Evolutionary conservation across 805 yeast genomes (phyloP).

Genomic region (Lachancea cidri): DNA sequence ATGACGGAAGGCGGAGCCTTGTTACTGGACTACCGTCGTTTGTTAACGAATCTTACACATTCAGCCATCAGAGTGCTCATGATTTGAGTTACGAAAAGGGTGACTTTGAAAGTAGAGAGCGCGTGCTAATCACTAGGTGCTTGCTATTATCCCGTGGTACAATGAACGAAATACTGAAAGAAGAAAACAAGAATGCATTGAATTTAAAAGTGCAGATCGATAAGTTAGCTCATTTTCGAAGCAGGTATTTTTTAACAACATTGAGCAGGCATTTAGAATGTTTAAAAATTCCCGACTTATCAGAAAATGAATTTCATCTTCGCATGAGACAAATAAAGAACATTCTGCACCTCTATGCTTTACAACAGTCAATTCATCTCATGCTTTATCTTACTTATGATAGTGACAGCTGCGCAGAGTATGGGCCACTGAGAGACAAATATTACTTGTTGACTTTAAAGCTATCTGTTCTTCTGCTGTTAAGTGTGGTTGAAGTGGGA

Average conservation of each 20-base stretch:
- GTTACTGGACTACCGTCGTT: neutral
- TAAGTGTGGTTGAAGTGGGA: neutral
- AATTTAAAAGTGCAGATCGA: slow-evolving; percentile 3
- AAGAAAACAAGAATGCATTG: neutral
- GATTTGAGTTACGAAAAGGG: neutral
- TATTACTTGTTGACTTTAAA: neutral
- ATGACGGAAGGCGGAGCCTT: slow-evolving; percentile 1
- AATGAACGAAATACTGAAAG: neutral
- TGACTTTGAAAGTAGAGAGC: neutral
- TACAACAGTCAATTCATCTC: neutral
- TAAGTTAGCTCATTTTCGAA: neutral
- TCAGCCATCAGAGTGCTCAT: neutral
- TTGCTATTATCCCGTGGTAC: neutral
- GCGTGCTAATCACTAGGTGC: neutral
- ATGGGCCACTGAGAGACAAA: neutral
- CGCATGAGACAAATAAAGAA: slow-evolving; percentile 1
- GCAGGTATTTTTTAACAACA: neutral
- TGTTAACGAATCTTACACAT: neutral
- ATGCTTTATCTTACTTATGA: slow-evolving; percentile 2
- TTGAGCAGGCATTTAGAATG: neutral
- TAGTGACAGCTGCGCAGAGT: neutral
- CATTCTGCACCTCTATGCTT: neutral
- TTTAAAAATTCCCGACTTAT: neutral
- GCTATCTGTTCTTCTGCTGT: neutral
- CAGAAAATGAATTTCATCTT: slow-evolving; percentile 1